These are phyloP conservation scores for Geopyxis carbonaria DNA, from an alignment of 495 filamentous ascomycete genomes.

Conservation along the genomic window DNA sequence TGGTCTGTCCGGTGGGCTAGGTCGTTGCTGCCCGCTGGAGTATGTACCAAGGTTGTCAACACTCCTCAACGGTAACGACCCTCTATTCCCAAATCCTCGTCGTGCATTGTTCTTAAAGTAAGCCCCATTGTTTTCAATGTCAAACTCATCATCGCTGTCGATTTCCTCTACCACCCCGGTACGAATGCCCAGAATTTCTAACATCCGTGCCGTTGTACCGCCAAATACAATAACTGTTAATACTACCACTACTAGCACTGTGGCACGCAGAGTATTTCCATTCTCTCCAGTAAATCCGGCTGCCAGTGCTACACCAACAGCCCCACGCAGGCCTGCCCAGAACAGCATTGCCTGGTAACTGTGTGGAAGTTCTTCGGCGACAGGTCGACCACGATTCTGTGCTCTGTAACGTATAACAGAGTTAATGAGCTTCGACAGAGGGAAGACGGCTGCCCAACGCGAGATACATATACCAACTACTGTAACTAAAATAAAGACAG, in stretches of 20 bases:
- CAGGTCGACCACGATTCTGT: constrained; percentile 56
- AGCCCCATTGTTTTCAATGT: constrained; percentile 51
- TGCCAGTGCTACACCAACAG: constrained; percentile 91
- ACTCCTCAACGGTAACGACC: constrained; percentile 10
- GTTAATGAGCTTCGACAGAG: constrained; percentile 76
- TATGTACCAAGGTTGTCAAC: neutral
- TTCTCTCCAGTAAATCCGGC: constrained; percentile 68
- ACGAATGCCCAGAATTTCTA: constrained; percentile 84
- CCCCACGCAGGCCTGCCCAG: constrained; percentile 91
- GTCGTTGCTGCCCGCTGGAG: constrained; percentile 2
- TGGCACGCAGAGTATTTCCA: constrained; percentile 62
- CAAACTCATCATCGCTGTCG: constrained; percentile 95
- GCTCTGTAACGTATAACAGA: constrained; percentile 87
- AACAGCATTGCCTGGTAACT: constrained; percentile 95
- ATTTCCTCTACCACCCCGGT: constrained; percentile 93
- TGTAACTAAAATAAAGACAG: constrained; percentile 85
- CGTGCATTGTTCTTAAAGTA: constrained; percentile 1
- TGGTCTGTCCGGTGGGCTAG: neutral
- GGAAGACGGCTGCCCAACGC: constrained; percentile 85
- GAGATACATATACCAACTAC: constrained; percentile 81
- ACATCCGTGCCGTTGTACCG: constrained; percentile 94
- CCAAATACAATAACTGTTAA: constrained; percentile 97
- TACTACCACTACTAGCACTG: constrained; percentile 90
- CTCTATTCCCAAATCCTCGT: constrained; percentile 4
- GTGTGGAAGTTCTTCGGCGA: constrained; percentile 76